Conservation (phyloP, 2,329 filamentous ascomycete genomes). For the Monilinia vaccinii-corymbosi region DNA sequence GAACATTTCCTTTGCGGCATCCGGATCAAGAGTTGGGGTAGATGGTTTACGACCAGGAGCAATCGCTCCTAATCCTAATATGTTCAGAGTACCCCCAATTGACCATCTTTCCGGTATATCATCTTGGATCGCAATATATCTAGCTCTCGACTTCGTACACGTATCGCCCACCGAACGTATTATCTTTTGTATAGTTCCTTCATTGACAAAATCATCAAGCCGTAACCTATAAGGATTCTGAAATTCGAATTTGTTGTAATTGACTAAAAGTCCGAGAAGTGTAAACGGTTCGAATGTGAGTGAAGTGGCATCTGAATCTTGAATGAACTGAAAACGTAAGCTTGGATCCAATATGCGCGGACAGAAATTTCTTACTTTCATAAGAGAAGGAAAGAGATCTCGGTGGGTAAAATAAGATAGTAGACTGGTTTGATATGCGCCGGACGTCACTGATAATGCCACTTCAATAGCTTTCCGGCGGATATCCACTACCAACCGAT, state of each 20-base stretch:
- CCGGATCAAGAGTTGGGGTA: slow-evolving; percentile 57
- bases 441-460: slow-evolving; percentile 74
- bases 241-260: slow-evolving; percentile 99
- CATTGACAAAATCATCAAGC: slow-evolving; percentile 92
- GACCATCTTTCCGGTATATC: slow-evolving; percentile 88
- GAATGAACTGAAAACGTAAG: slow-evolving; percentile 53
- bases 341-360: neutral
- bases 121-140: slow-evolving; percentile 80
- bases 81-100: slow-evolving; percentile 67
- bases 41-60: slow-evolving; percentile 57
- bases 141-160: slow-evolving; percentile 57
- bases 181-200: slow-evolving; percentile 74
- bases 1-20: slow-evolving; percentile 77
- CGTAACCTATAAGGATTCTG: slow-evolving; percentile 92
- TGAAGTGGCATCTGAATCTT: slow-evolving; percentile 60
- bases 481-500: slow-evolving; percentile 49
- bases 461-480: slow-evolving; percentile 74
- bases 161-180: slow-evolving; percentile 66
- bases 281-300: slow-evolving; percentile 67
- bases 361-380: slow-evolving; percentile 58
- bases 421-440: slow-evolving; percentile 91
- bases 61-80: slow-evolving; percentile 75
- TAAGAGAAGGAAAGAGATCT: slow-evolving; percentile 87
- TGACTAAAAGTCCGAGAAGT: slow-evolving; percentile 77
- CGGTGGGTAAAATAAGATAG: slow-evolving; percentile 92